Evolutionary conservation across 306 rosid species (phyloP), one percentile per base, ranked within the genome.

Genomic region (Chamaecrista fasciculata): DNA sequence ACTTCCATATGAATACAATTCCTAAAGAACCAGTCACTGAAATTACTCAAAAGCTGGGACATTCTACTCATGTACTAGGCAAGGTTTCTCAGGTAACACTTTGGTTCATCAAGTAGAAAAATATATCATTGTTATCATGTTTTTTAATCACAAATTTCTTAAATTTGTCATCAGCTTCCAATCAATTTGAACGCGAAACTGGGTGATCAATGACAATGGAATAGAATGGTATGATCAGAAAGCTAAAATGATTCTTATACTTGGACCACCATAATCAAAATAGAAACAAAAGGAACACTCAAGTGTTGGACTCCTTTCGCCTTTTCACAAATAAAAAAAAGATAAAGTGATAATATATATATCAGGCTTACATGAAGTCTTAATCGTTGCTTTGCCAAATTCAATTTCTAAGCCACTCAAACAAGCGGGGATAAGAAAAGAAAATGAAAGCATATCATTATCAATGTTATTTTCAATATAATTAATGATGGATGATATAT

Each of bases 281-380:
- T 21, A 43, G 47, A 31, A 55, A 77, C 62, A 43, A 42, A 70
- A 36, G 72, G n/a, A 44, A 11, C 61, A 20, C 18, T 24, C 48
- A 57, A 6, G 42, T 19, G 24, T 65, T 37, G 46, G 51, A 31
- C 4, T 18, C 11, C 47, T 73, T 73, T 67, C 73, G 37, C 75
- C 75, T 61, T 72, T 78, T 43, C 75, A 52, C 48, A 34, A 58
- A 16, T 51, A 21, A 66, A 49, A 56, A 21, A 66, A 49, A 56
- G 62, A 31, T 1, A 4, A 50, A 39, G 53, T 20, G 15, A 14
- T 62, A 59, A 25, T 10, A 34, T 34, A 4, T 34, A 43, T 34
- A 4, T 34, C 42, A 56, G 46, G 28, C 53, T 67, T 72, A 68
- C 42, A 59, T n/a, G 73, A 48, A 49, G 14, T 68, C 67, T 15